Conservation (phyloP, 805 yeast species). For the Debaryomyces prosopidis region DNA sequence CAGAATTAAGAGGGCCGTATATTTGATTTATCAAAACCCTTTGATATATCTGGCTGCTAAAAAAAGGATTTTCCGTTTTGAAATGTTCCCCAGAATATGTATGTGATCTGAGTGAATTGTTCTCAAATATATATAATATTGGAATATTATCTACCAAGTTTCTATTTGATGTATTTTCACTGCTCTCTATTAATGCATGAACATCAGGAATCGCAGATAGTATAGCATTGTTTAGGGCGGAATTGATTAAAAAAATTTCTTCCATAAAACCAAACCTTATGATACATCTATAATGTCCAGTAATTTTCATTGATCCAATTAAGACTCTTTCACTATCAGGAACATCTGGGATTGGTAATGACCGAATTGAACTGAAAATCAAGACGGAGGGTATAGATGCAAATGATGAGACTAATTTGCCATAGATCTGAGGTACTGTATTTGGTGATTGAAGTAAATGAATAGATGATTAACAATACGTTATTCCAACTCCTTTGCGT, state of each 20-base stretch:
- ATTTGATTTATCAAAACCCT: constrained; percentile 22
- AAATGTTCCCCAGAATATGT: constrained; percentile 14
- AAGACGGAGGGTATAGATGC: constrained; percentile 45
- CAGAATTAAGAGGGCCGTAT: constrained; percentile 25
- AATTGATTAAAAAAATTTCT: constrained; percentile 19
- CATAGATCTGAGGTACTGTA: constrained; percentile 46
- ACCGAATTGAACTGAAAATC: constrained; percentile 43
- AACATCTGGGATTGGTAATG: constrained; percentile 44
- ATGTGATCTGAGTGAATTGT: constrained; percentile 25
- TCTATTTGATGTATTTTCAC: neutral
- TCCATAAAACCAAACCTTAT: constrained; percentile 54
- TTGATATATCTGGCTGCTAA: constrained; percentile 9
- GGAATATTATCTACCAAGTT: constrained; percentile 15
- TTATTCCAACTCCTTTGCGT: constrained; percentile 40
- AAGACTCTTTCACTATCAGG: constrained; percentile 39
- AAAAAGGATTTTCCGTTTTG: constrained; percentile 17
- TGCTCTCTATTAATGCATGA: constrained; percentile 5
- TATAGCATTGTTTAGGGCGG: constrained; percentile 18
- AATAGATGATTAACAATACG: constrained; percentile 39
- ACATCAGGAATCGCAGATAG: constrained; percentile 20
- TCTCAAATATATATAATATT: constrained; percentile 29
- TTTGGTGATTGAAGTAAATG: constrained; percentile 42
- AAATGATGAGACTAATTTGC: constrained; percentile 38
- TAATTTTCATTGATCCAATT: constrained; percentile 38
- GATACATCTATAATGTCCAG: constrained; percentile 51